Base-by-base conservation (phyloP, 2,329 filamentous ascomycete species). In the Fusarium udum region DNA sequence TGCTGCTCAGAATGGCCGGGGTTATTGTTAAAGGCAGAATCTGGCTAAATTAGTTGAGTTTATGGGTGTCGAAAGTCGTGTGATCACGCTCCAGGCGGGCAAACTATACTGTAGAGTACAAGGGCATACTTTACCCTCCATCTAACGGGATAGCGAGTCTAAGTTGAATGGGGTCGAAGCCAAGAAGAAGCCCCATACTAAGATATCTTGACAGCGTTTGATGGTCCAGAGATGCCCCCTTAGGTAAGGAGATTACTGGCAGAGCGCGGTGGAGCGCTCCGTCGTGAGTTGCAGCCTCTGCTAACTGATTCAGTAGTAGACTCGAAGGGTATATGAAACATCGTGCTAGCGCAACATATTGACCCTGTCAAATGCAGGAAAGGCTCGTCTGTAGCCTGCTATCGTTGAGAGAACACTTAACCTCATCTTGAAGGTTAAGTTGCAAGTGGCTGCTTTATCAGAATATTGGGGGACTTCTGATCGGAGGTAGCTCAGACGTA, bases 151-250 rank as follows among this genome's bases (percentile, higher is more conserved):
- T 6, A 3, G 13, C 4, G 7, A 20, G 7, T 34, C 11, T 11
- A 14, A 26, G 32, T 28, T 22, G 7, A 26, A 52, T 12, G 13
- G 18, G 4, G 22, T 10, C 8, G 16, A 20, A 4, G 24, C 3
- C 7, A 3, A 51, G 48, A 18, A n/a, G 28, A 18, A 24, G 4
- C 12, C 4, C 13, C 6, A 4, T 20, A 28, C 12, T 14, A 0
- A 46, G 16, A 6, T 24, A 3, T 10, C 2, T 13, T 18, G 22
- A 5, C 48, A 8, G 0, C 14, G 4, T 2, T 13, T 1, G 20
- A n/a, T 32, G 22, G 15, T 0, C 6, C 10, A n/a, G 20, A n/a
- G 13, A 8, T 31, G 1, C 6, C 28, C 18, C 10, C 15, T 13
- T 13, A 3, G 0, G 3, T 6, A 18, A n/a, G 5, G 7, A 52